Evolutionary conservation across 202 grass and related monocot species (phyloP).

Genomic region (Digitaria exilis): DNA sequence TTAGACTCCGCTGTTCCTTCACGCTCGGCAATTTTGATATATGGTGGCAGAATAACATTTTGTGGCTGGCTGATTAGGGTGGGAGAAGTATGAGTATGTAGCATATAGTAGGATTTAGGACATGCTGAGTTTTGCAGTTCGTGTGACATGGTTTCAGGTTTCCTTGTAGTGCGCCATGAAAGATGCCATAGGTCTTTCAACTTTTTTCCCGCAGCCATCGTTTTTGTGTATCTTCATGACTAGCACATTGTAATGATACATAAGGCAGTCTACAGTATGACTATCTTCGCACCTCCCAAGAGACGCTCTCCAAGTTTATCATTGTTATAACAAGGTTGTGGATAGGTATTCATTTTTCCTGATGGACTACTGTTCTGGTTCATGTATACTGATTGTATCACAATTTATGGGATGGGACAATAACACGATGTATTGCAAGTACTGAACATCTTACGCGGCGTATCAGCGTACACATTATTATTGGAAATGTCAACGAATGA

Average conservation of each 20-base stretch:
- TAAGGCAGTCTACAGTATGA: conserved; percentile 14
- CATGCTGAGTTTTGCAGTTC: conserved; percentile 62
- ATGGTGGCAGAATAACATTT: conserved; percentile 44
- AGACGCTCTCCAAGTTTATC: conserved; percentile 5
- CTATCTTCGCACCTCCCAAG: not conserved
- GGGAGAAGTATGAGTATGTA: conserved; percentile 50
- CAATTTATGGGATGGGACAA: not conserved
- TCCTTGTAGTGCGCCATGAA: conserved; percentile 36
- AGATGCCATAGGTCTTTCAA: conserved; percentile 35
- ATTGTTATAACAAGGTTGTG: conserved; percentile 26
- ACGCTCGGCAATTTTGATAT: conserved; percentile 42
- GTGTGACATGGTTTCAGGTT: conserved; percentile 37
- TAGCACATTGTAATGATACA: conserved; percentile 46
- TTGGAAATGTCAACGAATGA: not conserved
- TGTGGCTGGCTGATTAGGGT: conserved; percentile 48
- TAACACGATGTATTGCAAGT: not conserved
- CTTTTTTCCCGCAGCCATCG: conserved; percentile 27
- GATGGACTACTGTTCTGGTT: conserved; percentile 15
- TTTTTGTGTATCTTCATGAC: conserved; percentile 35
- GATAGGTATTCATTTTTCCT: not conserved
- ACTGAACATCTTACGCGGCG: not conserved
- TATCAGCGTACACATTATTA: not conserved
- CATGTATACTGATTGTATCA: conserved; percentile 20
- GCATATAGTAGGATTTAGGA: conserved; percentile 56
- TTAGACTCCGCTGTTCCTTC: conserved; percentile 34